phyloP scores from a whole-genome alignment of 257 asterid genomes.

The Mentha longifolia region DNA sequence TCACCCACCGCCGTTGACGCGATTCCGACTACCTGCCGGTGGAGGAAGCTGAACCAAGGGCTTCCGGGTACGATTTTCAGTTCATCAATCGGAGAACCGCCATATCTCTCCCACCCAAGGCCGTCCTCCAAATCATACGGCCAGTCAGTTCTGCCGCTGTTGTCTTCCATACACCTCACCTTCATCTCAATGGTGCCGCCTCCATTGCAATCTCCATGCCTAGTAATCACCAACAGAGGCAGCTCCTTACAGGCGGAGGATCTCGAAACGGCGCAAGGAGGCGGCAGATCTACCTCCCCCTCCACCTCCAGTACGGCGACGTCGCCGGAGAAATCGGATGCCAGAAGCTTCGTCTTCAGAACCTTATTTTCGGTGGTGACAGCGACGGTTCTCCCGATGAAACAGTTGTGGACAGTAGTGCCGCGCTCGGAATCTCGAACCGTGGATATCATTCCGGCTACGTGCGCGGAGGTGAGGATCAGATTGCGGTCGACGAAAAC shows the following conservation, averaged over 20 bases:
- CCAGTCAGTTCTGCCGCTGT: neutral
- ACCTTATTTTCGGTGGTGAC: neutral
- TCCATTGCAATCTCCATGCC: neutral
- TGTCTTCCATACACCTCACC: neutral
- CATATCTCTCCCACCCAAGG: neutral
- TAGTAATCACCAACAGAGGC: neutral
- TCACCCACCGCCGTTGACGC: neutral
- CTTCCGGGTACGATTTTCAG: neutral
- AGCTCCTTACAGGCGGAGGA: neutral
- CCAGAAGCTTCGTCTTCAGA: neutral
- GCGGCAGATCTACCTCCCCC: neutral
- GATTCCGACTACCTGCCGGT: neutral
- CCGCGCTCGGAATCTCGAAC: neutral
- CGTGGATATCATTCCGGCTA: neutral
- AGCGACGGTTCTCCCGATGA: neutral
- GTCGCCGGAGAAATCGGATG: neutral
- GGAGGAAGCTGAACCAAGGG: neutral
- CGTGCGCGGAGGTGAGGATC: neutral
- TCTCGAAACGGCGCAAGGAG: neutral
- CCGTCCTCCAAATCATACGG: neutral
- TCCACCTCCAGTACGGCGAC: neutral
- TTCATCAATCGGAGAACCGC: neutral
- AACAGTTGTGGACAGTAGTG: neutral
- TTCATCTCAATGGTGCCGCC: neutral
- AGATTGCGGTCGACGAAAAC: neutral